Conservation (phyloP, 306 rosid species). For the Fagus crenata region DNA sequence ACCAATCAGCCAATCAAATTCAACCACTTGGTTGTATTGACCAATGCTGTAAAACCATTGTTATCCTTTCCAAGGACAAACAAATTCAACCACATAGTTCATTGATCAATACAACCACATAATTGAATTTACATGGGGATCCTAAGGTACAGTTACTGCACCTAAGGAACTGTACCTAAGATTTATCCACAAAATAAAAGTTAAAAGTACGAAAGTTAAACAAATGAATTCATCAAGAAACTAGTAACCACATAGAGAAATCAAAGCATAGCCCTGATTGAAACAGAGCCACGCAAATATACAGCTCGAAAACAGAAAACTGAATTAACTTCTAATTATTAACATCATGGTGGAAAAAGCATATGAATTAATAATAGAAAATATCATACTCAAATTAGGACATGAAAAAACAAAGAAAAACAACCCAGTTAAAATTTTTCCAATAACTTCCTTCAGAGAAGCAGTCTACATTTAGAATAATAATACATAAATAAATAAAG, state of each 20-base stretch:
- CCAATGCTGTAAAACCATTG: no score
- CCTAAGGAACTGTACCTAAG: no score
- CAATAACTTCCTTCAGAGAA: constrained; percentile 11
- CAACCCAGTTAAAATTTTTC: neutral
- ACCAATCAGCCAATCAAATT: no score
- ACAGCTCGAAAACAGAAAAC: neutral
- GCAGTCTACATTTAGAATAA: constrained; percentile 7
- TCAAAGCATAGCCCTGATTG: neutral
- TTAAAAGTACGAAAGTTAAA: neutral
- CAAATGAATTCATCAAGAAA: neutral
- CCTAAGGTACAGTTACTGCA: no score
- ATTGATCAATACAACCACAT: no score
- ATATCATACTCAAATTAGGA: neutral
- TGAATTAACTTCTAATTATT: no score
- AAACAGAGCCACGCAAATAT: no score
- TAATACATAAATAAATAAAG: neutral
- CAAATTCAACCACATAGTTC: no score
- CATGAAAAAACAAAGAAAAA: neutral
- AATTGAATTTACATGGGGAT: no score
- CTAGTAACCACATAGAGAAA: neutral
- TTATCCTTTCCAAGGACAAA: no score
- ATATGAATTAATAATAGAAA: neutral
- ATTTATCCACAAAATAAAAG: neutral
- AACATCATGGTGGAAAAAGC: neutral
- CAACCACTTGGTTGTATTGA: no score